phyloP scores from a whole-genome alignment of 1,284 basidiomycete species.

The Boletus mariae region DNA sequence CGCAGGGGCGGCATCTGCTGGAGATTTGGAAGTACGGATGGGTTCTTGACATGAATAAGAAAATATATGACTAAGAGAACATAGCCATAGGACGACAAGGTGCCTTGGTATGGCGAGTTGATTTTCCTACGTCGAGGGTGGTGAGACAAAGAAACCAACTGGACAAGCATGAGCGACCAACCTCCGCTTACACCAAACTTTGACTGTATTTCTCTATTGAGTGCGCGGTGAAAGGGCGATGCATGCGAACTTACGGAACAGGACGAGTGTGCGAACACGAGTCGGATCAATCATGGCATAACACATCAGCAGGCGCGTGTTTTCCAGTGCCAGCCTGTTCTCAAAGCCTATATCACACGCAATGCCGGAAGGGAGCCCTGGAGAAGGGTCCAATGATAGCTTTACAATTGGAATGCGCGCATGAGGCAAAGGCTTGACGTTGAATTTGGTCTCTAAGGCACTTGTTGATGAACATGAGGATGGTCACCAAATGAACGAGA shows the following conservation, averaged over 20 bases:
- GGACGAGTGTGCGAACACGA: slow-evolving; percentile 88
- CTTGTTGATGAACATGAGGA: slow-evolving; percentile 7
- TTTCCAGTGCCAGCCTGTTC: slow-evolving; percentile 94
- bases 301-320: slow-evolving; percentile 92
- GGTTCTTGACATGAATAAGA: slow-evolving; percentile 94
- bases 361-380: slow-evolving; percentile 85
- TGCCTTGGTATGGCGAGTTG: slow-evolving; percentile 96
- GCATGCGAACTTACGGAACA: slow-evolving; percentile 74
- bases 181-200: slow-evolving; percentile 98
- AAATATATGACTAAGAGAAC: slow-evolving; percentile 98
- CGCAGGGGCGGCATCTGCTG: slow-evolving; percentile 86
- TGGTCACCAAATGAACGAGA: slow-evolving; percentile 19
- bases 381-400: slow-evolving; percentile 87
- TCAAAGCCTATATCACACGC: slow-evolving; percentile 99
- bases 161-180: slow-evolving; percentile 30
- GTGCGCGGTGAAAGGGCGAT: slow-evolving; percentile 2
- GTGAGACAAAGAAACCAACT: neutral
- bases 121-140: slow-evolving; percentile 69
- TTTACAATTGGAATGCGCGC: slow-evolving; percentile 99
- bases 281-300: slow-evolving; percentile 97
- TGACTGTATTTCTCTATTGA: slow-evolving; percentile 55
- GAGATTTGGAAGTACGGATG: slow-evolving; percentile 88
- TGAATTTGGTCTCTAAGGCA: slow-evolving; percentile 89
- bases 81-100: slow-evolving; percentile 96
- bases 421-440: slow-evolving; percentile 93